Evolutionary conservation across 2,329 filamentous ascomycete genomes (phyloP), one percentile per base, ranked within the genome.

Genomic region (Cercospora sesami): DNA sequence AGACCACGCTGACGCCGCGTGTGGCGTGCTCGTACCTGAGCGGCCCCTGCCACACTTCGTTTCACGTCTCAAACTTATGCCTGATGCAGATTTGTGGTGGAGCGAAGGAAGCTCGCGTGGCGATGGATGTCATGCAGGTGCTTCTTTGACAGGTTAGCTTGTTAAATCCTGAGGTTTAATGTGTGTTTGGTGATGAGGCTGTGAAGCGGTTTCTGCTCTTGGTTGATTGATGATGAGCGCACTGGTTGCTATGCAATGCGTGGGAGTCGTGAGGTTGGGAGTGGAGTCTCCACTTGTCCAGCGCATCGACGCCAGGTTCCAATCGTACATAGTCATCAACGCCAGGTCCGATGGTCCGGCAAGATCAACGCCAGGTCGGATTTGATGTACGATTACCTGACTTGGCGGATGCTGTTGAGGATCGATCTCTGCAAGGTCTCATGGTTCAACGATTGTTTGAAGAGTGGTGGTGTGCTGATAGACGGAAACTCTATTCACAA

Each of bases 231-330:
- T 18, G 16, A 45, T 45, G 16, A 18, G n/a, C 18, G 39, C 12
- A 6, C 9, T 23, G 42, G 9, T 48, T 10, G n/a, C 42, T 48
- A 48, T 51, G 45, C 45, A 26, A 1, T 53, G 4, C 12, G 48
- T 53, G 6, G 48, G 9, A 21, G 10, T 23, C 23, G 21, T 26
- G 18, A 26, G 48, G 23, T 42, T 31, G 18, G 23, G 30, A 26
- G 36, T 39, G 36, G 36, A 39, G 16, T 16, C 60, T 18, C 60
- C 60, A 33, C 39, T n/a, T 28, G 21, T 21, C 39, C 60, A 51
- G 39, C 39, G 60, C 60, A 62, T 62, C 39, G 60, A 62, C 39
- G 60, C 60, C 60, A 62, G 60, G 60, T 62, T 31, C 16, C 16
- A 39, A 39, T 39, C 36, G 36, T 39, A 39, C 16, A 39, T 39